Evolutionary conservation across 257 asterid species (phyloP), one percentile per base, ranked within the genome.

Genomic region (Linaria vulgaris): DNA sequence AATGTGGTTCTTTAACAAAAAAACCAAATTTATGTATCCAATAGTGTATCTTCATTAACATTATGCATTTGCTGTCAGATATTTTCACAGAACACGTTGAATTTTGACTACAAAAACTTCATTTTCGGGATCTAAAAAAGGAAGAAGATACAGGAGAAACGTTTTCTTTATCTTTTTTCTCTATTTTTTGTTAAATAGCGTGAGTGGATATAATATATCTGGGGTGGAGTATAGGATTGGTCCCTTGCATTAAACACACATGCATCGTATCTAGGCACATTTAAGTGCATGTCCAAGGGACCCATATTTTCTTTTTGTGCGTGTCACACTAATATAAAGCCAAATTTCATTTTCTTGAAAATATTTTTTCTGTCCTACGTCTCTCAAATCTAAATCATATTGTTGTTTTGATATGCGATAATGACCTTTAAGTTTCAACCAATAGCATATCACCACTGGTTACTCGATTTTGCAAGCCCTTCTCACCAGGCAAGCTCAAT

Each of bases 311-410:
- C 30, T 31, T 68, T 46, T 23, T 31, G 51, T 49, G 27, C 31
- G 52, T 45, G 63, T 66, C 76, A 66, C 68, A 44, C 56, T 55
- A 12, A 31, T 62, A 71, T 73, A 74, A 76, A 70, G 31, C 23
- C 78, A 69, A 44, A 65, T 72, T 66, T 73, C 78, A 67, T 73
- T 79, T 67, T 73, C 80, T 57, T 50, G 52, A 66, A 60, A 57
- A 54, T 6, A 22, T 49, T 39, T 44, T n/a, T 60, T 34, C 57
- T 60, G 66, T 80, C 25, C 56, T 67, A 12, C 37, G 51, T 69
- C 59, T 51, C 66, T 68, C 51, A 45, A n/a, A n/a, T n/a, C n/a
- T n/a, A n/a, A n/a, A n/a, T n/a, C n/a, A n/a, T n/a, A n/a, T n/a
- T n/a, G n/a, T 16, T 68, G 56, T 58, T 43, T 41, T 41, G 68